Evolutionary conservation across 2,329 filamentous ascomycete species (phyloP).

Genomic region (Capronia americana): DNA sequence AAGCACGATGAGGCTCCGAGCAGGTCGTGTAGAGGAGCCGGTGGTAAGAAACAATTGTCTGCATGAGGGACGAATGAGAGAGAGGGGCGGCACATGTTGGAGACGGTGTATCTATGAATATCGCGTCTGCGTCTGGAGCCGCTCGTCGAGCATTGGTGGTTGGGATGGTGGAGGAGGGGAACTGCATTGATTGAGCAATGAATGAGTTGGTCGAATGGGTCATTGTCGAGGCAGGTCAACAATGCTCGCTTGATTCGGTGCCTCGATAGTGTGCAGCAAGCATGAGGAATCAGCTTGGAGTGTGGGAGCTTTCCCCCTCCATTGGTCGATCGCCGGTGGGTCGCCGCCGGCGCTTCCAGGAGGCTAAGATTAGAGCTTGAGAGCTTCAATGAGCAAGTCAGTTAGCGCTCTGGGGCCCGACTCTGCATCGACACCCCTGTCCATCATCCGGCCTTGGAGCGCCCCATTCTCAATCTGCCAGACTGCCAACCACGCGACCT

Average conservation of each 20-base stretch:
- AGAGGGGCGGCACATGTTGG: constrained; percentile 29
- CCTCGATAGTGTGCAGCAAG: constrained; percentile 56
- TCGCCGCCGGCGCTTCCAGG: constrained; percentile 32
- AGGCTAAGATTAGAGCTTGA: constrained; percentile 36
- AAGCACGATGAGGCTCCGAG: constrained; percentile 35
- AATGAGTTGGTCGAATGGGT: constrained; percentile 32
- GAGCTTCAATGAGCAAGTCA: constrained; percentile 31
- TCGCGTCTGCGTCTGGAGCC: constrained; percentile 38
- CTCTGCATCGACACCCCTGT: constrained; percentile 25
- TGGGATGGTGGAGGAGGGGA: constrained; percentile 26
- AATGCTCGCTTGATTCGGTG: constrained; percentile 32
- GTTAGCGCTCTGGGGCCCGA: constrained; percentile 30
- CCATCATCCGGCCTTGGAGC: constrained; percentile 12
- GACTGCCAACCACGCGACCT: constrained; percentile 21
- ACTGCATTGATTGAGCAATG: constrained; percentile 34
- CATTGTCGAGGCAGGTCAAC: constrained; percentile 25
- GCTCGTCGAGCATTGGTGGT: constrained; percentile 36
- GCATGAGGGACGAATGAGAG: constrained; percentile 39
- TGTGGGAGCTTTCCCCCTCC: constrained; percentile 41
- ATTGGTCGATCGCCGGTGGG: constrained; percentile 30
- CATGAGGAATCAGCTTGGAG: constrained; percentile 56
- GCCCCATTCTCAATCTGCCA: constrained; percentile 17
- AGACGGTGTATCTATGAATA: constrained; percentile 41
- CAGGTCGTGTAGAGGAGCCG: constrained; percentile 29
- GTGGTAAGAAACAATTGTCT: constrained; percentile 32